Percentiles rank a stretch among this genome's conserved stretches.
Conservation (phyloP, 2,329 filamentous ascomycete species). For the Elsinoe arachidis region DNA sequence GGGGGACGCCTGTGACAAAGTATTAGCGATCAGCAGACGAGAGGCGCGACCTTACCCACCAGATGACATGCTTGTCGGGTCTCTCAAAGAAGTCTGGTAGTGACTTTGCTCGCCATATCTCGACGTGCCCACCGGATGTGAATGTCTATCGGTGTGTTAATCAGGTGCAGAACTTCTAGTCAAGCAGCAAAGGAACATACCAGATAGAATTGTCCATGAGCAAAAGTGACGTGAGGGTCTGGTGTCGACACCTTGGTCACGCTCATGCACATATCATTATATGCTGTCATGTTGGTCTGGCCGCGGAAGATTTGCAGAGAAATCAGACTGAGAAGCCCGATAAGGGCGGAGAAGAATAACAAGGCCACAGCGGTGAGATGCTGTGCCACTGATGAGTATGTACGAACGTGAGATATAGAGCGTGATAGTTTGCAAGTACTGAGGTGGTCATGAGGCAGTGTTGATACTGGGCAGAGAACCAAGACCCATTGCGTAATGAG, state of each 20-base stretch:
- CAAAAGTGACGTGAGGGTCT: slow-evolving; percentile 37
- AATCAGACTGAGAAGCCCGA: slow-evolving; percentile 5
- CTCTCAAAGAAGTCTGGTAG: slow-evolving; percentile 33
- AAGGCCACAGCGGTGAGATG: slow-evolving; percentile 1
- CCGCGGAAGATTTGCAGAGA: background rate
- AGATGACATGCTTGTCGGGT: slow-evolving; percentile 32
- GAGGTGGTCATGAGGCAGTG: background rate
- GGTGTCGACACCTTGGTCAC: slow-evolving; percentile 34
- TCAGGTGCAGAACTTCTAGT: background rate
- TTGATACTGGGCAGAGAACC: background rate
- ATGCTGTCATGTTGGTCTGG: slow-evolving; percentile 16
- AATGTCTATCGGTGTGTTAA: slow-evolving; percentile 27
- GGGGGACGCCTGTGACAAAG: slow-evolving; percentile 31
- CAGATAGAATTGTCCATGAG: slow-evolving; percentile 38
- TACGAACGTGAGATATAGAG: background rate
- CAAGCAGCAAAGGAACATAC: slow-evolving; percentile 17
- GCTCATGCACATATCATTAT: slow-evolving; percentile 32
- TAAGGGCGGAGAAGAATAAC: background rate
- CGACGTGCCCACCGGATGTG: slow-evolving; percentile 36
- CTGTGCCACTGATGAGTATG: background rate
- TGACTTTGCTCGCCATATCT: slow-evolving; percentile 36
- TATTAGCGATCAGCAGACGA: background rate
- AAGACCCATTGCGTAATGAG: background rate
- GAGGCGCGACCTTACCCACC: slow-evolving; percentile 20
- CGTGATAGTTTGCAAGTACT: background rate